These are phyloP conservation scores for Circinella minor DNA, from an alignment of 371 early-diverging fungal species.

Conservation along the genomic window DNA sequence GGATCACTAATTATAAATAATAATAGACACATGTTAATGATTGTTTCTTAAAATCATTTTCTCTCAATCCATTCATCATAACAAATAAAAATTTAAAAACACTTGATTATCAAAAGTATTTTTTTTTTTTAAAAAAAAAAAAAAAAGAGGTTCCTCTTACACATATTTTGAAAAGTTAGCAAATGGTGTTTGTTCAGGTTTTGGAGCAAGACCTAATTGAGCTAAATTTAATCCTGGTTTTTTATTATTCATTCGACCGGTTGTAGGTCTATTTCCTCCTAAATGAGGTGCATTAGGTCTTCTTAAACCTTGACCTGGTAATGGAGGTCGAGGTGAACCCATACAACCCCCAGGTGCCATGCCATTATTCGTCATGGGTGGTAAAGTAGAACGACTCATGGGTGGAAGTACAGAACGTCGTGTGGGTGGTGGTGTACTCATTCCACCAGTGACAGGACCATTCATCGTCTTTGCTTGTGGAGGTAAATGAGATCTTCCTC, in stretches of 20 bases:
- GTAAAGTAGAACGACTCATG: conserved; percentile 41
- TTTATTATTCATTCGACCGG: conserved; percentile 16
- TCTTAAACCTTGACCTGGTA: background rate
- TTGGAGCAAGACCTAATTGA: conserved; percentile 40
- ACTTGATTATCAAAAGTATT: too few species aligned
- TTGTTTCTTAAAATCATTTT: too few species aligned
- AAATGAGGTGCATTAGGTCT: background rate
- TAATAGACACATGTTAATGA: background rate
- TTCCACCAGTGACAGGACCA: background rate
- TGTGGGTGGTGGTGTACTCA: background rate
- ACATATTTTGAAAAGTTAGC: conserved; percentile 75
- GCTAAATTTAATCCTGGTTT: conserved; percentile 39
- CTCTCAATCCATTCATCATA: too few species aligned
- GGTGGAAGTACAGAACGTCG: conserved; percentile 48
- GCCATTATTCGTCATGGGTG: conserved; percentile 18
- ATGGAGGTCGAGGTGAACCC: conserved; percentile 17
- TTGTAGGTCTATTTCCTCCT: conserved; percentile 16
- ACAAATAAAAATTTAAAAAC: too few species aligned
- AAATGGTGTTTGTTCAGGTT: conserved; percentile 61
- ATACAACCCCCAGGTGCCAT: too few species aligned
- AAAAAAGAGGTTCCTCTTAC: conserved; percentile 46
- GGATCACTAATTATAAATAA: conserved; percentile 67
- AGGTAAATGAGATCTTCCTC: background rate
- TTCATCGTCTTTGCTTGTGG: background rate
- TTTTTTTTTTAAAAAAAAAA: too few species aligned